Base-by-base conservation (phyloP, 2,329 filamentous ascomycete species). In the Cladorrhinum sp. region DNA sequence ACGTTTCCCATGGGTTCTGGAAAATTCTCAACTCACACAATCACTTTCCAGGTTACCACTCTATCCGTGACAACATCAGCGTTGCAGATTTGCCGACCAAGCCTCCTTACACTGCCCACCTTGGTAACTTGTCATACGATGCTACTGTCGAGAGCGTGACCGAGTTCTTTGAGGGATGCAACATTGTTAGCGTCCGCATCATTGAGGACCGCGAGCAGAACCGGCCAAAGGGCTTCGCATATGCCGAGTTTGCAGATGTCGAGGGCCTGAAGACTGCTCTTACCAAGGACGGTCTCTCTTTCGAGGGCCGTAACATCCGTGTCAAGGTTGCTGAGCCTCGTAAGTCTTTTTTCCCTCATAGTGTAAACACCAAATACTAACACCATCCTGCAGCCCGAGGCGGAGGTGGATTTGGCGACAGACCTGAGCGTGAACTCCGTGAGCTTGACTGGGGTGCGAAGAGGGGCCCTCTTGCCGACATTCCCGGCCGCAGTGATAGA, bases 271-370 rank as follows among this genome's bases (percentile, higher is more conserved):
- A 96, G 81, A 89, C 92, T 77, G 95, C 95, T 60, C 84, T 99
- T 66, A 86, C 87, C 62, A 84, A 95, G 65, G 93, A 93, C 71
- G 91, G 92, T 70, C 82, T 86, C 63, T 87, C 86, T 62, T 93
- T 98, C 75, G 89, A 96, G 75, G 92, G 92, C 69, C 89, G 95
- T 68, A 90, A 88, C 73, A 92, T 99, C 74, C 88, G 92, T 74
- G 89, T 98, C 74, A 97, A 93, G 80, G 88, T 99, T 73, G 96
- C 95, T 56, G 96, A 99, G 80, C 95, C 95, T 75, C 94, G 95
- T 99, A 89, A 78, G 92, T 85, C 52, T 21, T 18, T 39, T 28
- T 24, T 21, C 57, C n/a, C 5, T n/a, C 20, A 8, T 1, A 20
- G 24, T 14, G 18, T 55, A 36, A 36, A 56, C 51, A 61, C 18